These are phyloP conservation scores for Botrytis hyacinthi DNA, from an alignment of 2,329 filamentous ascomycete species.

Conservation along the genomic window DNA sequence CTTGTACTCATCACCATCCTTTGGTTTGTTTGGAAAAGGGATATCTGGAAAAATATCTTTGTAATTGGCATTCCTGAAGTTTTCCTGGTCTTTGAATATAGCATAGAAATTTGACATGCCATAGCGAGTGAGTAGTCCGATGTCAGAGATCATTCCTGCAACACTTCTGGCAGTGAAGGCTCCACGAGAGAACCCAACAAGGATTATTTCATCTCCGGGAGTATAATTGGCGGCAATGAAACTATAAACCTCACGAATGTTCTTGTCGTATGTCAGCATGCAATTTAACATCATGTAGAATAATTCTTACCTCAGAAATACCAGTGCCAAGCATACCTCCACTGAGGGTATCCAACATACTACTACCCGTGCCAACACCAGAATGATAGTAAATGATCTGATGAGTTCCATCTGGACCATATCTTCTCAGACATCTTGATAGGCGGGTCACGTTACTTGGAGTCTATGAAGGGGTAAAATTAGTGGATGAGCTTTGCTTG, in stretches of 20 bases:
- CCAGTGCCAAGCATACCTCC: constrained; percentile 56
- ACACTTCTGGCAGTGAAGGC: constrained; percentile 45
- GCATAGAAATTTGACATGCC: constrained; percentile 46
- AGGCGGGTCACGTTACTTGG: constrained; percentile 61
- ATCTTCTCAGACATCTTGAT: constrained; percentile 54
- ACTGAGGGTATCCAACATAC: constrained; percentile 49
- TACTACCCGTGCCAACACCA: constrained; percentile 56
- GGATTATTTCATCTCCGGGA: constrained; percentile 43
- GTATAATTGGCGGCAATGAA: constrained; percentile 45
- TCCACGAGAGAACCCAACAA: constrained; percentile 45
- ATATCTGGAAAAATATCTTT: constrained; percentile 35
- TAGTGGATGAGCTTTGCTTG: constrained; percentile 6
- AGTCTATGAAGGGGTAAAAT: constrained; percentile 40
- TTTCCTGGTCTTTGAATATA: constrained; percentile 42
- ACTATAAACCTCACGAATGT: constrained; percentile 50
- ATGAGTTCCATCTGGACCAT: constrained; percentile 48
- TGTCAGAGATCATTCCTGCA: constrained; percentile 37
- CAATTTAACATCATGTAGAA: neutral
- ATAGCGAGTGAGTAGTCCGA: constrained; percentile 42
- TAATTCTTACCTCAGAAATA: constrained; percentile 40
- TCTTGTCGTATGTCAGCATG: constrained; percentile 44
- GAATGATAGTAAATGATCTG: constrained; percentile 62
- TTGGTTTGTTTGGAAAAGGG: constrained; percentile 37
- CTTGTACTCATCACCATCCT: constrained; percentile 38
- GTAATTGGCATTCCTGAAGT: constrained; percentile 40